Evolutionary conservation across 441 rosid species (phyloP).

Genomic region (Flueggea neowawraea): DNA sequence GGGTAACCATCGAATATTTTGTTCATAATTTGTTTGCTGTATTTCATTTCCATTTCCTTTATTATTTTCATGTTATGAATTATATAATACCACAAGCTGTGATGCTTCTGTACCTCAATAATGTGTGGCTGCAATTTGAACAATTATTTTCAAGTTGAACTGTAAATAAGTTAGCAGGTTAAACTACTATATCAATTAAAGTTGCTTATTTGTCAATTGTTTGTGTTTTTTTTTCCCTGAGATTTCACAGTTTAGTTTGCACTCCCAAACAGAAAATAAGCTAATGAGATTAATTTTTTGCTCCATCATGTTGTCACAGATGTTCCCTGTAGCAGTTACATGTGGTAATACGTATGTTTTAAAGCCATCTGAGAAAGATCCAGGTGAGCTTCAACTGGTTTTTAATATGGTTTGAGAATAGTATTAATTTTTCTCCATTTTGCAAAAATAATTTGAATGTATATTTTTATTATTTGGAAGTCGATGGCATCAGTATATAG

Average conservation of each 20-base stretch:
- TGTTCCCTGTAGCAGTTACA: slow-evolving; percentile 23
- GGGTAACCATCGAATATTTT: slow-evolving; percentile 30
- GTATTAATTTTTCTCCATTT: no score
- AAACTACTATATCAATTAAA: not conserved
- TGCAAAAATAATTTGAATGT: no score
- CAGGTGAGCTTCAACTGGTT: slow-evolving; percentile 9
- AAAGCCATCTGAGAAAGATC: slow-evolving; percentile 23
- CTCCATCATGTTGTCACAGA: slow-evolving; percentile 4
- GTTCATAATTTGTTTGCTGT: slow-evolving; percentile 8
- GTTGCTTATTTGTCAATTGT: not conserved
- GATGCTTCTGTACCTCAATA: no score
- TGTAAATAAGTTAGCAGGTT: no score
- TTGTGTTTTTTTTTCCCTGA: not conserved
- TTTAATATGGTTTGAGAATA: no score
- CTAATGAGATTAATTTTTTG: not conserved
- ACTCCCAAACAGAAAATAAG: not conserved
- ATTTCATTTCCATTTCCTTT: not conserved
- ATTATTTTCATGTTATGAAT: not conserved
- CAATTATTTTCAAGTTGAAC: no score
- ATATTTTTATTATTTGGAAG: no score
- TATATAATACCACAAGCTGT: no score
- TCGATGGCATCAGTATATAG: no score
- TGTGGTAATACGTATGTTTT: slow-evolving; percentile 25
- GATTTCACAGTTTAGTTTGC: not conserved
- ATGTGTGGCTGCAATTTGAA: no score